Evolutionary conservation across 768 basidiomycete genomes (phyloP), one percentile per base, ranked within the genome.

Genomic region (Cyclocybe cylindracea): DNA sequence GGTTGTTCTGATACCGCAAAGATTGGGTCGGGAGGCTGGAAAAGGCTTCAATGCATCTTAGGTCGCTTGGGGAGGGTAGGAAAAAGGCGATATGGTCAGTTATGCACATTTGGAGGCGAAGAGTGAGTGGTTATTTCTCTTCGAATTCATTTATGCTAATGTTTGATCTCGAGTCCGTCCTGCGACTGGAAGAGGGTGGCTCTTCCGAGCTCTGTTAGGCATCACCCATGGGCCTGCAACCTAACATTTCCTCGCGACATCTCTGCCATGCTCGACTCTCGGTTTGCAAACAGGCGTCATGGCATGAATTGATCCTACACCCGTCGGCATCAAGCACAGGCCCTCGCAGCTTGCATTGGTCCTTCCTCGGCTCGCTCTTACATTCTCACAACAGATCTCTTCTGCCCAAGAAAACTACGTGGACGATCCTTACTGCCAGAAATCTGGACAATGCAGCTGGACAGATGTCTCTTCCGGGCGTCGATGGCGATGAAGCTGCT

Each of bases 191-290:
- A 61, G 72, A 34, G 80, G 83, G 54, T 83, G 73, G 65, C 65
- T 82, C n/a, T 70, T 80, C 2, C 69, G 82, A 61, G 70, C 65
- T 45, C 66, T 80, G 37, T 66, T 83, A 16, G 75, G 69, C 10
- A 73, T 84, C 52, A 82, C 78, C 54, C 80, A 82, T 45, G 79
- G 82, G 79, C 73, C 0, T 59, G 74, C 13, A 79, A 77, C 32
- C 5, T 24, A 10, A 5, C 24, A n/a, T 10, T 39, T 19, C 11
- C 24, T 18, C 24, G 5, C 5, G 5, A 24, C 5, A 24, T n/a
- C n/a, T 3, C 10, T 5, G 32, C 42, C 14, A 33, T 54, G 24
- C 36, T 48, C 29, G 4, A 33, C 13, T 11, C 37, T 37, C 13
- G 32, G 9, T 29, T 24, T 7, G 9, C 7, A n/a, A n/a, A 13